Conservation (phyloP, 805 yeast species). For the Teunomyces barrocoloradensis region DNA sequence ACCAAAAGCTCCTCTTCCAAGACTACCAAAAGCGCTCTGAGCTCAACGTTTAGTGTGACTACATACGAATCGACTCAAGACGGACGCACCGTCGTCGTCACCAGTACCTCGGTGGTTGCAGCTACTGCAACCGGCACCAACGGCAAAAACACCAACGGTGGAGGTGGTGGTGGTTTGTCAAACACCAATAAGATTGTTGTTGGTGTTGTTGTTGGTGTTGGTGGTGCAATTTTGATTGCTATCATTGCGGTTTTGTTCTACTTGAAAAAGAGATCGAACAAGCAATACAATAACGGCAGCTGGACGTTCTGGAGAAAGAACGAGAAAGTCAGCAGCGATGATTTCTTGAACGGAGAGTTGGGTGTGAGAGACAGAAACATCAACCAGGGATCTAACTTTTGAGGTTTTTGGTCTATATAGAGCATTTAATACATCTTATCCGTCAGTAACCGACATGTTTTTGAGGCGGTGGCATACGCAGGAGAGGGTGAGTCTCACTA, state of each 20-base stretch:
- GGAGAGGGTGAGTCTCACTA: too few species aligned
- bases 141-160: conserved; percentile 9
- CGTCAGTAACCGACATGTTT: background rate
- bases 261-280: conserved; percentile 33
- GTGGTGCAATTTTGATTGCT: conserved; percentile 40
- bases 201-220: conserved; percentile 48
- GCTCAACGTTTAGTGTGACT: conserved; percentile 13
- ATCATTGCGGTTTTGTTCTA: conserved; percentile 32
- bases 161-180: conserved; percentile 35
- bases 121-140: conserved; percentile 18
- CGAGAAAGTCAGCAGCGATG: conserved; percentile 40
- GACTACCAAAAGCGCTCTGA: background rate
- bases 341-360: conserved; percentile 44
- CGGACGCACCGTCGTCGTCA: conserved; percentile 39
- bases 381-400: conserved; percentile 47
- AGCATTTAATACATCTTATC: background rate
- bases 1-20: background rate
- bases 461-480: background rate
- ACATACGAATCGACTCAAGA: conserved; percentile 32
- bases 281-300: conserved; percentile 27
- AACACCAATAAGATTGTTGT: conserved; percentile 43
- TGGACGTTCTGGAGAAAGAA: conserved; percentile 51
- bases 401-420: conserved; percentile 2
- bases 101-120: conserved; percentile 33
- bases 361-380: conserved; percentile 48